Evolutionary conservation across 2,329 filamentous ascomycete genomes (phyloP).

Genomic region (Fusarium sp.): DNA sequence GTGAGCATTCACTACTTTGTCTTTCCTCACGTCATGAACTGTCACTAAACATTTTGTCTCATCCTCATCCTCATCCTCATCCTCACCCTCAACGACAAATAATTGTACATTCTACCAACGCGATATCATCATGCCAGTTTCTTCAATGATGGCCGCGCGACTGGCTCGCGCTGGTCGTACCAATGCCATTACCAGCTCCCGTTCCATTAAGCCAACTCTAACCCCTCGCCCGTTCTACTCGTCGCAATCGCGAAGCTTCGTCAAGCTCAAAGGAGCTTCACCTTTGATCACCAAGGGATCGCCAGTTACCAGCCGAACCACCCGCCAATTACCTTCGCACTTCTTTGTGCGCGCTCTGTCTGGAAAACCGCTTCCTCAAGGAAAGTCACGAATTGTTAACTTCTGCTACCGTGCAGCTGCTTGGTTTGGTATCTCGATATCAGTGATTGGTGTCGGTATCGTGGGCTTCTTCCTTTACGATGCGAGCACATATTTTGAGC

Average conservation of each 20-base stretch:
- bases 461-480: slow-evolving; percentile 95
- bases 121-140: slow-evolving; percentile 41
- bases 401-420: slow-evolving; percentile 78
- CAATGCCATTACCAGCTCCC: slow-evolving; percentile 31
- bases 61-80: not conserved
- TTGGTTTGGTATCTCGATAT: slow-evolving; percentile 78
- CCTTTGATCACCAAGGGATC: slow-evolving; percentile 29
- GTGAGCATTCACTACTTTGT: slow-evolving; percentile 9
- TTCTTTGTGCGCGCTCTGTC: slow-evolving; percentile 62
- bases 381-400: slow-evolving; percentile 64
- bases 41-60: slow-evolving; percentile 13
- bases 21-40: slow-evolving; percentile 31
- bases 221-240: slow-evolving; percentile 28
- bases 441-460: slow-evolving; percentile 78
- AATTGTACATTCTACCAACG: slow-evolving; percentile 7
- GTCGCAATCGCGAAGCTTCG: slow-evolving; percentile 40
- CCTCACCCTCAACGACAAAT: slow-evolving; percentile 9
- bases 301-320: slow-evolving; percentile 10
- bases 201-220: slow-evolving; percentile 28
- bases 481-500: slow-evolving; percentile 88
- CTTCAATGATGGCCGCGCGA: slow-evolving; percentile 46
- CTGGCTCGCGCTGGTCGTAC: slow-evolving; percentile 42
- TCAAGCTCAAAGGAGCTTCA: slow-evolving; percentile 41
- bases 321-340: slow-evolving; percentile 40
- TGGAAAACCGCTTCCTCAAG: slow-evolving; percentile 67